phyloP scores from a whole-genome alignment of 768 basidiomycete genomes.

The Cubamyces sp. region DNA sequence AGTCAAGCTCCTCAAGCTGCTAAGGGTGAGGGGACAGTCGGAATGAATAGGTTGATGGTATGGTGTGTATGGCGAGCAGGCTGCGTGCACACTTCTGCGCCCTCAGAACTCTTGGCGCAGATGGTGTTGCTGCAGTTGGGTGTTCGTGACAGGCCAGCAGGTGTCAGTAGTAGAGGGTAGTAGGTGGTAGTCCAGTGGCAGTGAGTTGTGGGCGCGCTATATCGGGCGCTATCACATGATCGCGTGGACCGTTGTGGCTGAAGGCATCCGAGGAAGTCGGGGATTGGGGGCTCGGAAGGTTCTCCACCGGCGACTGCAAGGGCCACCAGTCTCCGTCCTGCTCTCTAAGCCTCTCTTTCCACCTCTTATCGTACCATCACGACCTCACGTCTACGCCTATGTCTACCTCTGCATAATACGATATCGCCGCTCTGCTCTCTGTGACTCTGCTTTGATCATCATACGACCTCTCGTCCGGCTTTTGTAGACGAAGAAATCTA shows the following conservation, averaged over 20 bases:
- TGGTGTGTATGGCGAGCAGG: too few relatives aligned
- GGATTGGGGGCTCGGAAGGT: background rate
- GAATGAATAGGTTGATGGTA: too few relatives aligned
- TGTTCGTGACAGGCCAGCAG: too few relatives aligned
- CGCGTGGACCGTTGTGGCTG: background rate
- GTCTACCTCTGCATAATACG: conserved; percentile 4
- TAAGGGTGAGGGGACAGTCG: too few relatives aligned
- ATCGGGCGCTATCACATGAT: background rate
- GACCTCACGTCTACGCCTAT: background rate
- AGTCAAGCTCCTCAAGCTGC: too few relatives aligned
- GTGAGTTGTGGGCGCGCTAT: too few relatives aligned
- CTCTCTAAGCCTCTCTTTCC: background rate
- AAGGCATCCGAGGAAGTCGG: conserved; percentile 8
- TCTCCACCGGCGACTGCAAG: conserved; percentile 8
- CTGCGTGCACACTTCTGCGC: too few relatives aligned
- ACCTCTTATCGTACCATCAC: conserved; percentile 1
- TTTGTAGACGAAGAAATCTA: background rate
- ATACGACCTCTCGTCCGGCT: background rate
- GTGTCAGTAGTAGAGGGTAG: too few relatives aligned
- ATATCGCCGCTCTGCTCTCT: background rate
- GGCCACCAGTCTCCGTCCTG: too few relatives aligned
- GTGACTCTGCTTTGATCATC: background rate
- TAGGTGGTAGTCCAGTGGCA: too few relatives aligned
- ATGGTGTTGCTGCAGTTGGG: too few relatives aligned
- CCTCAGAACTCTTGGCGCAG: too few relatives aligned